Percentiles rank a stretch among this genome's conserved stretches.
Evolutionary conservation across 768 basidiomycete species (phyloP).

Genomic region (Termitomyces sp.): DNA sequence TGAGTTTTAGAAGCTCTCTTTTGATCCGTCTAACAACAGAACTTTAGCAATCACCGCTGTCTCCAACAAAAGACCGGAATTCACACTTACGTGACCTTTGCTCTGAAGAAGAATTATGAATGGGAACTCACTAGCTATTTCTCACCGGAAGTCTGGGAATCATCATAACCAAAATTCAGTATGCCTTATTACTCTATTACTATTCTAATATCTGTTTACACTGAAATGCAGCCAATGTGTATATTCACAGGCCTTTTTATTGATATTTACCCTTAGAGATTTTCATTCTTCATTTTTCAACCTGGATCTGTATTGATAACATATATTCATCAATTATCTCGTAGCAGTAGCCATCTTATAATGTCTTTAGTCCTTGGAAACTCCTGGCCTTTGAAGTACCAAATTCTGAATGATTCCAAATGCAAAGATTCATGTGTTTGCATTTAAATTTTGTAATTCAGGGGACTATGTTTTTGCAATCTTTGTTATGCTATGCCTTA

Average conservation of each 20-base stretch:
- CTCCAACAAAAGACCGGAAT: constrained; percentile 19
- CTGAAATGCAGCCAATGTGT: background rate
- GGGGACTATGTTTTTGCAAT: too few species aligned
- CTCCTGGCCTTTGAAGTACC: background rate
- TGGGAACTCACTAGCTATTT: constrained; percentile 29
- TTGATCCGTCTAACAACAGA: background rate
- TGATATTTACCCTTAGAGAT: background rate
- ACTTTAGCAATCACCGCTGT: constrained; percentile 19
- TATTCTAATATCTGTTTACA: background rate
- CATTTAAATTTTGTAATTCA: too few species aligned
- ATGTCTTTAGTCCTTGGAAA: background rate
- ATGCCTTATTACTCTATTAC: background rate
- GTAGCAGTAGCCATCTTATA: background rate
- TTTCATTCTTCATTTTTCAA: background rate
- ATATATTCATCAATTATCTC: background rate
- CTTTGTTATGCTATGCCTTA: too few species aligned
- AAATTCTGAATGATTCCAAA: background rate
- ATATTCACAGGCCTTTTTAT: background rate
- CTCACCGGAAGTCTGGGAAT: constrained; percentile 24
- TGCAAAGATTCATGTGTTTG: too few species aligned
- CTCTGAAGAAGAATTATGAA: constrained; percentile 21
- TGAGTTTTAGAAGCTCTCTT: constrained; percentile 12
- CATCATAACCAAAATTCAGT: background rate
- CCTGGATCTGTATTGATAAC: background rate
- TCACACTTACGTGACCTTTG: constrained; percentile 26